These are phyloP conservation scores for Ceratobasidium sp. DNA, from an alignment of 1,284 basidiomycete species.

Conservation along the genomic window DNA sequence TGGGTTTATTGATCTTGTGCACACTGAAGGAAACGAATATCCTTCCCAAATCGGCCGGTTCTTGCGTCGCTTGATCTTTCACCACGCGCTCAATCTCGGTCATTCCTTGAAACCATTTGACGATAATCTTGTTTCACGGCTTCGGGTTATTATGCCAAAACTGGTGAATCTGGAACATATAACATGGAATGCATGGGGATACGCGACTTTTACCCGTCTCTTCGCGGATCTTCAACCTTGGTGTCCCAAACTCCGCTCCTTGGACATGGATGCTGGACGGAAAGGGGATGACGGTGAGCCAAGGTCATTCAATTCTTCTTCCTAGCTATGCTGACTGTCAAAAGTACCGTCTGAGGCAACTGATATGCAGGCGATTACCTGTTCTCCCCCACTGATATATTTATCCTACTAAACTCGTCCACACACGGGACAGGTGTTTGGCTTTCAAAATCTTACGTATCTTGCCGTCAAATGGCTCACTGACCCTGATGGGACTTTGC, in stretches of 20 bases:
- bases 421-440: background rate
- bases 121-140: background rate
- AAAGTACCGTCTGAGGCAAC: no score
- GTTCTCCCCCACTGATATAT: no score
- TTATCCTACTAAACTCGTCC: no score
- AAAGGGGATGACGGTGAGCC: background rate
- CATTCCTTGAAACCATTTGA: background rate
- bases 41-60: background rate
- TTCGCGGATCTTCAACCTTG: background rate
- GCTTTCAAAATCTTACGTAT: background rate
- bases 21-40: background rate
- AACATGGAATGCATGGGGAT: background rate
- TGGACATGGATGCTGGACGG: background rate
- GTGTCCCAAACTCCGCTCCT: background rate
- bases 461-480: background rate
- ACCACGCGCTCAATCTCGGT: background rate
- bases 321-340: no score
- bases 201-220: background rate
- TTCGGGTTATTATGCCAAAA: background rate
- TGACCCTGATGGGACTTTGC: no score
- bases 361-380: no score
- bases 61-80: background rate
- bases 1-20: background rate
- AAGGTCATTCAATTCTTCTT: no score
- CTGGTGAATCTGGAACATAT: background rate